Conservation (phyloP, 2,329 filamentous ascomycete species). For the Periconia sp. region DNA sequence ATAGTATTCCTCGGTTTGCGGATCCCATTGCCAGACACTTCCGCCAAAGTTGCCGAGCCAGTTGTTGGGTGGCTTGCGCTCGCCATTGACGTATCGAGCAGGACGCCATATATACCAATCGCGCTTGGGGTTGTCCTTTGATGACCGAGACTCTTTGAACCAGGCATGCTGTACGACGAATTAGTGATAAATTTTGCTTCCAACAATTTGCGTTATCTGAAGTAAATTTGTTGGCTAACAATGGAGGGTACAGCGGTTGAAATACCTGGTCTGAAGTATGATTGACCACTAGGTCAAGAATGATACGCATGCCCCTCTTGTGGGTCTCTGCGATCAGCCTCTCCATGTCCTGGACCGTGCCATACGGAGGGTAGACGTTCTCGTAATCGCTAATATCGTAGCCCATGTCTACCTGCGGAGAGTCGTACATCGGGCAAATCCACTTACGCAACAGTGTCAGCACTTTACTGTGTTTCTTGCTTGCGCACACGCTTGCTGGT, state of each 20-base stretch:
- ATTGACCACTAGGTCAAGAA: conserved; percentile 46
- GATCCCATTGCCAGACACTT: conserved; percentile 70
- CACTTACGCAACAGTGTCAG: conserved; percentile 13
- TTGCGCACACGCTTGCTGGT: neutral
- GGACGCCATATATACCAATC: conserved; percentile 61
- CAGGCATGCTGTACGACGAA: conserved; percentile 48
- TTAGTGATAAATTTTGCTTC: too few relatives aligned
- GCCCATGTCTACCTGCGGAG: conserved; percentile 50
- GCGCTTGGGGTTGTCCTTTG: conserved; percentile 52
- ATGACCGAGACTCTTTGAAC: conserved; percentile 59
- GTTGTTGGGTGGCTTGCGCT: conserved; percentile 72
- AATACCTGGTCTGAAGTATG: conserved; percentile 38
- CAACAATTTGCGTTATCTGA: too few relatives aligned
- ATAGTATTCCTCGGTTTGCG: conserved; percentile 71
- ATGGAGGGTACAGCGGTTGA: neutral
- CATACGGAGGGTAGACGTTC: conserved; percentile 43
- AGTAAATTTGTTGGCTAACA: conserved; percentile 1
- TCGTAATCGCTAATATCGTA: conserved; percentile 45
- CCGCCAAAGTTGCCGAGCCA: conserved; percentile 68
- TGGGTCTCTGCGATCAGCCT: conserved; percentile 39
- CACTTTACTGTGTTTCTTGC: neutral
- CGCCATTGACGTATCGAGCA: conserved; percentile 54
- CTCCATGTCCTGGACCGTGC: conserved; percentile 45
- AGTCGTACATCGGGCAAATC: conserved; percentile 47
- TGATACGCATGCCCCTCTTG: conserved; percentile 39